Conservation (phyloP, 2,329 filamentous ascomycete species). For the Epichloe amarillans region DNA sequence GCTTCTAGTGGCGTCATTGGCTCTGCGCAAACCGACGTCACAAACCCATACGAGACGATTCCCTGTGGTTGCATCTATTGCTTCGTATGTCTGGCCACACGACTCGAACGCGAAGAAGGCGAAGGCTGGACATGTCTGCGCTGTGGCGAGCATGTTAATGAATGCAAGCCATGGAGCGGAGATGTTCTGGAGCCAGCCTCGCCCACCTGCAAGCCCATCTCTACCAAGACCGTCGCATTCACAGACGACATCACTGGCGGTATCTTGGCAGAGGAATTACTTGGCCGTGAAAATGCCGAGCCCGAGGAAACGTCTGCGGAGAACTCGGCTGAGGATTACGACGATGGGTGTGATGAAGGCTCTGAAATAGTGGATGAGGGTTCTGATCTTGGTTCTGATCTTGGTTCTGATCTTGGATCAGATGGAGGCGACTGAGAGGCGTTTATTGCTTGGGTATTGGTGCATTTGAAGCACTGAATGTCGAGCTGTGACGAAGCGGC, state of each 20-base stretch:
- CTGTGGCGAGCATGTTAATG: constrained; percentile 70
- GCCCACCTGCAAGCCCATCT: constrained; percentile 23
- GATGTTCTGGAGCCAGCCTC: constrained; percentile 59
- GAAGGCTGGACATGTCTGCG: constrained; percentile 87
- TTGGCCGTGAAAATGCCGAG: background rate
- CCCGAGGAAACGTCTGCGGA: constrained; percentile 10
- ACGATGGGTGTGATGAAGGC: constrained; percentile 6
- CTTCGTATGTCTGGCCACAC: constrained; percentile 85
- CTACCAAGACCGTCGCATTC: constrained; percentile 49
- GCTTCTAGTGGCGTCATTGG: constrained; percentile 68
- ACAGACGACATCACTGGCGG: constrained; percentile 36
- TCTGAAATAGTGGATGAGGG: constrained; percentile 5
- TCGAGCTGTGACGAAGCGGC: no score
- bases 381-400: constrained; percentile 4
- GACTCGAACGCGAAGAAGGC: constrained; percentile 82
- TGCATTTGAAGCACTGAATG: no score
- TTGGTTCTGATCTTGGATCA: constrained; percentile 3
- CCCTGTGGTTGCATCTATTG: constrained; percentile 91
- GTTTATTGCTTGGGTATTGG: background rate
- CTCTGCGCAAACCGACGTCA: constrained; percentile 82
- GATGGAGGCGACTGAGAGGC: constrained; percentile 3
- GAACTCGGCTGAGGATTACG: constrained; percentile 5
- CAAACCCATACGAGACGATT: constrained; percentile 86
- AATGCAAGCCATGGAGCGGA: constrained; percentile 83
- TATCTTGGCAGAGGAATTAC: constrained; percentile 16